Percentiles rank a stretch among this genome's conserved stretches.
phyloP scores from a whole-genome alignment of 2,329 filamentous ascomycete species.

The Chrysosporium keratinophilum region DNA sequence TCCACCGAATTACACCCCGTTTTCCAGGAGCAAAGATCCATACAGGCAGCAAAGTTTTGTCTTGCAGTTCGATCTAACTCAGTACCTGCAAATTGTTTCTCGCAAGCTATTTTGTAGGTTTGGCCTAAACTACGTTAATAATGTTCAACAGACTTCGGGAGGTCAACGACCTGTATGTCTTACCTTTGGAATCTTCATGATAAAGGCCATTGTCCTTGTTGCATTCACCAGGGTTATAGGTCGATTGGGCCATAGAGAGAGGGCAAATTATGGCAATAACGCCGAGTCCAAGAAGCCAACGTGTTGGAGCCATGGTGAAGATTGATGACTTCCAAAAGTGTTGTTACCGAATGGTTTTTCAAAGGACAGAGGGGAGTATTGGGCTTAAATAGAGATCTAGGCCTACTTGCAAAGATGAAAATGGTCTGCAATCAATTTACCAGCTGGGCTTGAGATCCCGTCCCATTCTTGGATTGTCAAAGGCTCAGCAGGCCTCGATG shows the following conservation, averaged over 20 bases:
- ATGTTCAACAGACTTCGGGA: neutral
- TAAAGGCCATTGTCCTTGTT: neutral
- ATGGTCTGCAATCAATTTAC: too few relatives aligned
- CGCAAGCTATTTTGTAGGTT: slow-evolving; percentile 1
- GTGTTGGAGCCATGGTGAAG: neutral
- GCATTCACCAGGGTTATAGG: neutral
- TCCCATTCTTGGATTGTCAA: too few relatives aligned
- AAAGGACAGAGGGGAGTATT: neutral
- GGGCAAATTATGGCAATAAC: neutral
- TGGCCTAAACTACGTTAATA: neutral
- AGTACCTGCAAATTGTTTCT: neutral
- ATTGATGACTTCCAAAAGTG: neutral
- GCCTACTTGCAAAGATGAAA: too few relatives aligned
- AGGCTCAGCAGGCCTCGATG: too few relatives aligned
- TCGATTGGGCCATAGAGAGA: neutral
- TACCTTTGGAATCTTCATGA: neutral
- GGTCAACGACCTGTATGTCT: neutral
- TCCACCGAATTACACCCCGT: neutral
- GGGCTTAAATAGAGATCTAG: neutral
- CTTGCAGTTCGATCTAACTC: neutral
- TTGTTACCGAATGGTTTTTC: neutral
- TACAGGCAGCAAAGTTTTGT: neutral
- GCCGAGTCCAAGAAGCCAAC: neutral
- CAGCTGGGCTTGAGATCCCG: too few relatives aligned
- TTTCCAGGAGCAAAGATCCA: neutral